Conservation (phyloP, 495 filamentous ascomycete genomes). For the Neurospora tetrasperma region DNA sequence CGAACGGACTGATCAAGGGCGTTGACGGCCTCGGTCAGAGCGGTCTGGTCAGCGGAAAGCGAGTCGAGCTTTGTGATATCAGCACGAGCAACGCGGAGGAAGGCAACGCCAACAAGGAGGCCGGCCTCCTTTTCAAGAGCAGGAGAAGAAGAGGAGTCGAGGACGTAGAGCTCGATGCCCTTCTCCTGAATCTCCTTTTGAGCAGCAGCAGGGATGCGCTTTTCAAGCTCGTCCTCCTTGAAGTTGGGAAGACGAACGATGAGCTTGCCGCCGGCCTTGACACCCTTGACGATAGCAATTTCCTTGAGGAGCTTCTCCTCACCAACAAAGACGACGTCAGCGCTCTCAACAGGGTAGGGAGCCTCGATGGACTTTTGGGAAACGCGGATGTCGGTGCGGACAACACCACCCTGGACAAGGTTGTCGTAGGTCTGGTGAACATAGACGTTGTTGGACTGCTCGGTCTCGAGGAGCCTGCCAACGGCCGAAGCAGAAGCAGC, state of each 20-base stretch:
- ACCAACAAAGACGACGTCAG: constrained; percentile 69
- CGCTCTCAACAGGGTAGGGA: constrained; percentile 65
- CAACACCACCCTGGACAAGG: constrained; percentile 70
- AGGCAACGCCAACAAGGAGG: constrained; percentile 63
- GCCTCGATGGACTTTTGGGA: constrained; percentile 75
- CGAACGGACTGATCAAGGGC: constrained; percentile 61
- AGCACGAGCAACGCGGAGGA: constrained; percentile 61
- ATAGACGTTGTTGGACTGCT: constrained; percentile 68
- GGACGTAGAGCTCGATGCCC: constrained; percentile 54
- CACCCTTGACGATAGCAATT: constrained; percentile 57
- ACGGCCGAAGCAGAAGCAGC: constrained; percentile 54
- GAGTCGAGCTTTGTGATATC: constrained; percentile 39
- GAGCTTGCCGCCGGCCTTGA: constrained; percentile 62
- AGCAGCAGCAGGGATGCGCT: constrained; percentile 60
- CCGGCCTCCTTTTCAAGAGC: constrained; percentile 53
- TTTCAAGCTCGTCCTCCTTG: constrained; percentile 84
- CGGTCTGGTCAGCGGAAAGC: constrained; percentile 29
- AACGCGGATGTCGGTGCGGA: constrained; percentile 77
- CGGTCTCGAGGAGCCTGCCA: constrained; percentile 60
- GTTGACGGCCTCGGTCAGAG: constrained; percentile 49
- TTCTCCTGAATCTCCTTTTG: constrained; percentile 59
- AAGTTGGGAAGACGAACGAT: constrained; percentile 65
- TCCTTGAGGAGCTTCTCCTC: constrained; percentile 68
- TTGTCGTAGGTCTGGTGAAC: constrained; percentile 72
- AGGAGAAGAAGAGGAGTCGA: constrained; percentile 60